Evolutionary conservation across 1,284 basidiomycete genomes (phyloP), one percentile per base, ranked within the genome.

Genomic region (Vanrija sp.): DNA sequence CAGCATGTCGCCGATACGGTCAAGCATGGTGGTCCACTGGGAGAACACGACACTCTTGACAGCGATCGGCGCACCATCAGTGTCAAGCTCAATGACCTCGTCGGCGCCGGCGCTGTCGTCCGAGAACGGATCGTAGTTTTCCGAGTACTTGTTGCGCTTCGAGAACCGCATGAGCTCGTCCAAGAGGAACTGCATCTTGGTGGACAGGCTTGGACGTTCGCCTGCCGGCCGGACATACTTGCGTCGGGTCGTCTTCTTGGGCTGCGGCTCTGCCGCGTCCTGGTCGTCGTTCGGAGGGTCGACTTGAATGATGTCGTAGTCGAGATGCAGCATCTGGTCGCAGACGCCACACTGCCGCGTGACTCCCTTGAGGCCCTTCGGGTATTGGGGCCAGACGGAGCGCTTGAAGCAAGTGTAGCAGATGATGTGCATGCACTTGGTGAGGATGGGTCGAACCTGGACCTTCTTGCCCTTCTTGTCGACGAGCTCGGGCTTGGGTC

Each of bases 1-100:
- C 38, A 97, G 79, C 29, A 93, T 93, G 66, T 95, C 92, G 72
- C 93, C 92, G 57, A 97, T 84, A 68, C 93, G 90, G 79, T 97
- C 93, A 23, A 96, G 85, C 88, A 95, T 93, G 18, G 84, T 85
- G 6, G 93, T 97, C 93, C 93, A 96, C 72, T 97, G 93, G 10
- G 91, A 95, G 76, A 96, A 96, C 48, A 96, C 91, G 46, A 96
- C 87, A 6, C 89, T 91, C 79, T 96, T 96, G 51, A 72, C 70
- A 12, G 78, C 72, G 4, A 79, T 63, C 21, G 77, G 71, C 57
- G 62, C 76, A 49, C 76, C 80, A 55, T 87, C 84, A 18, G 86
- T 67, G 51, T 82, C 80, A 62, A 86, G 84, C 43, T 91, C 47
- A 29, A 57, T 51, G 12, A 21, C 73, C 38, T 90, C 89, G 54